A percentile compares a stretch with the other conserved stretches of the same genome.
phyloP scores from a whole-genome alignment of 1,284 basidiomycete genomes.

The Wolfiporia cocos region DNA sequence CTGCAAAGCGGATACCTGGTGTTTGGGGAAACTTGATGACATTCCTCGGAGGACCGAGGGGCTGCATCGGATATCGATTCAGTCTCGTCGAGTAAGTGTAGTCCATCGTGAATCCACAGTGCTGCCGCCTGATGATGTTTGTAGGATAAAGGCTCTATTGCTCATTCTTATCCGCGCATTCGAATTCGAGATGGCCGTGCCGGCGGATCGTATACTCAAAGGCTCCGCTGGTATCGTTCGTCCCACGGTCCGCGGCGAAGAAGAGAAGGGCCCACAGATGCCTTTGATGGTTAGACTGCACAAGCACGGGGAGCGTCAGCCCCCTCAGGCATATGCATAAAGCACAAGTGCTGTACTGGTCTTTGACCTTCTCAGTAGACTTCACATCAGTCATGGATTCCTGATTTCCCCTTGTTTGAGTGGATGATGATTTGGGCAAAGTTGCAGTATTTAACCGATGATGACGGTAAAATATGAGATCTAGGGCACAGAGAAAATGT shows the following conservation, averaged over 20 bases:
- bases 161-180: constrained; percentile 56
- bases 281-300: constrained; percentile 14
- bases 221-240: constrained; percentile 15
- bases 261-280: constrained; percentile 13
- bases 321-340: too few species aligned
- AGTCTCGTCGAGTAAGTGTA: constrained; percentile 51
- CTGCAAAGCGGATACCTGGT: constrained; percentile 42
- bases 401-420: too few species aligned
- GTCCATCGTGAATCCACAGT: neutral
- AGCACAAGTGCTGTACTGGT: too few species aligned
- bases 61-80: constrained; percentile 70
- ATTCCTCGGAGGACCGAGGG: constrained; percentile 54
- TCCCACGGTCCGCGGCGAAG: constrained; percentile 10
- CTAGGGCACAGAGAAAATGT: too few species aligned
- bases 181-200: constrained; percentile 46
- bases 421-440: too few species aligned
- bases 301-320: neutral
- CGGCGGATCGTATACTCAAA: constrained; percentile 22
- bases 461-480: too few species aligned
- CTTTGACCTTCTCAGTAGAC: too few species aligned
- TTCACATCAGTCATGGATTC: too few species aligned
- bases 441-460: too few species aligned
- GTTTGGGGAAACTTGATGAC: constrained; percentile 54
- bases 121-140: neutral
- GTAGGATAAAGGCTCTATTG: constrained; percentile 43